phyloP scores from a whole-genome alignment of 495 filamentous ascomycete species.

The Hyaloscypha variabilis region DNA sequence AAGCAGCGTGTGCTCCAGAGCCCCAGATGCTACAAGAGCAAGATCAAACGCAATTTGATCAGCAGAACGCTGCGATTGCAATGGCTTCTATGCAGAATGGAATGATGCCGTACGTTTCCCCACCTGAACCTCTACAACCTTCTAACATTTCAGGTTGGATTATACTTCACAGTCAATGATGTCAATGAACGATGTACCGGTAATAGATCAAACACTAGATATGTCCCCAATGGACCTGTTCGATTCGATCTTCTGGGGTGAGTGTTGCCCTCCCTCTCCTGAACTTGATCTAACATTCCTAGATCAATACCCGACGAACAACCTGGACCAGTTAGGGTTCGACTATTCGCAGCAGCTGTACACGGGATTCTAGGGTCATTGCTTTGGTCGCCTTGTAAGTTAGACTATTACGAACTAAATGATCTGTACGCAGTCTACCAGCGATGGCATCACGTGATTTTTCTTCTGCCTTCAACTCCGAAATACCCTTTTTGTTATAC shows the following conservation, averaged over 20 bases:
- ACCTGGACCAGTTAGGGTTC: conserved; percentile 26
- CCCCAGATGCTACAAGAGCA: conserved; percentile 24
- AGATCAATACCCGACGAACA: conserved; percentile 31
- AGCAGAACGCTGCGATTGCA: conserved; percentile 56
- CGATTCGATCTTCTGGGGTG: conserved; percentile 62
- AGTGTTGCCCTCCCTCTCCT: conserved; percentile 20
- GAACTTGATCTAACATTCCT: background rate
- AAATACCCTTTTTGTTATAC: no score
- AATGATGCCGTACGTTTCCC: conserved; percentile 32
- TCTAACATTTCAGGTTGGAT: conserved; percentile 26
- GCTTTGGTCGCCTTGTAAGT: background rate
- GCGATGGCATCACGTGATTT: no score
- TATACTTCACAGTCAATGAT: conserved; percentile 30
- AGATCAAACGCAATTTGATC: conserved; percentile 39
- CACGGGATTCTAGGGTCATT: conserved; percentile 19
- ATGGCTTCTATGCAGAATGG: conserved; percentile 57
- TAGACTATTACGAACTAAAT: background rate
- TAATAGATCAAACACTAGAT: conserved; percentile 34
- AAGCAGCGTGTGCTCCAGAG: conserved; percentile 5
- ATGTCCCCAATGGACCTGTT: conserved; percentile 62
- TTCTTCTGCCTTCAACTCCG: no score
- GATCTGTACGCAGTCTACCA: no score
- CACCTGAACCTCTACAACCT: background rate
- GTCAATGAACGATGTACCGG: conserved; percentile 15
- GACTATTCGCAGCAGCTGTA: conserved; percentile 28